These are phyloP conservation scores for Psilocybe cyanescens DNA, from an alignment of 768 basidiomycete genomes.

Conservation along the genomic window DNA sequence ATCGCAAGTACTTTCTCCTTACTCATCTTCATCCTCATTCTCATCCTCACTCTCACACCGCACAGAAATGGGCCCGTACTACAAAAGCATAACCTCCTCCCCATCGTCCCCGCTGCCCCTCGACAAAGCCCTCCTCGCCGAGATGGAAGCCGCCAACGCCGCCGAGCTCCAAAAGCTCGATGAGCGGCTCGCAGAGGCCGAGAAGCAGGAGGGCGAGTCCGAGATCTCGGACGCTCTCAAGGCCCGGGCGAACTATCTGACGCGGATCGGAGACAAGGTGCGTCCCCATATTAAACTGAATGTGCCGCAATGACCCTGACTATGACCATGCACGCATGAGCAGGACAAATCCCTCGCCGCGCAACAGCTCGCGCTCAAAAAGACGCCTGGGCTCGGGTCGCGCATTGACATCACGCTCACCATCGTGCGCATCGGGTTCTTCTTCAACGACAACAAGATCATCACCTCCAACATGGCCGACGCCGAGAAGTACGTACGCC, in stretches of 20 bases:
- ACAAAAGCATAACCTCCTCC: constrained; percentile 58
- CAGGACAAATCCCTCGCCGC: constrained; percentile 85
- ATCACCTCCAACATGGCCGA: constrained; percentile 73
- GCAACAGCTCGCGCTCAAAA: constrained; percentile 82
- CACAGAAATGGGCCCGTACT: constrained; percentile 90
- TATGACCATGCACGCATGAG: no score
- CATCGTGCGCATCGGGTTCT: constrained; percentile 87
- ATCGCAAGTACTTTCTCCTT: constrained; percentile 57
- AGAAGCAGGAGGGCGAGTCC: constrained; percentile 90
- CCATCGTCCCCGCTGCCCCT: constrained; percentile 51
- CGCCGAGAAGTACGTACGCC: constrained; percentile 72
- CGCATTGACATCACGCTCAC: constrained; percentile 92
- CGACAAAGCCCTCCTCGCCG: constrained; percentile 54
- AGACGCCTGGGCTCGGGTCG: constrained; percentile 91
- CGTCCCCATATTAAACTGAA: not conserved
- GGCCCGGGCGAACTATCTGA: constrained; percentile 83
- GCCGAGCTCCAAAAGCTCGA: constrained; percentile 77
- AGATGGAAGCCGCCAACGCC: constrained; percentile 71
- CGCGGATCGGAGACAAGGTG: constrained; percentile 84
- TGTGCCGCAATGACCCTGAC: no score
- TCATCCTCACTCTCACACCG: not conserved
- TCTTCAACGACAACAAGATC: constrained; percentile 79
- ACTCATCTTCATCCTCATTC: not conserved
- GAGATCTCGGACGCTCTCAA: constrained; percentile 90
- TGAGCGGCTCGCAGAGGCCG: constrained; percentile 79